These are phyloP conservation scores for Besnoitia besnoiti DNA, from an alignment of 169 alveolate genomes.

Conservation along the genomic window DNA sequence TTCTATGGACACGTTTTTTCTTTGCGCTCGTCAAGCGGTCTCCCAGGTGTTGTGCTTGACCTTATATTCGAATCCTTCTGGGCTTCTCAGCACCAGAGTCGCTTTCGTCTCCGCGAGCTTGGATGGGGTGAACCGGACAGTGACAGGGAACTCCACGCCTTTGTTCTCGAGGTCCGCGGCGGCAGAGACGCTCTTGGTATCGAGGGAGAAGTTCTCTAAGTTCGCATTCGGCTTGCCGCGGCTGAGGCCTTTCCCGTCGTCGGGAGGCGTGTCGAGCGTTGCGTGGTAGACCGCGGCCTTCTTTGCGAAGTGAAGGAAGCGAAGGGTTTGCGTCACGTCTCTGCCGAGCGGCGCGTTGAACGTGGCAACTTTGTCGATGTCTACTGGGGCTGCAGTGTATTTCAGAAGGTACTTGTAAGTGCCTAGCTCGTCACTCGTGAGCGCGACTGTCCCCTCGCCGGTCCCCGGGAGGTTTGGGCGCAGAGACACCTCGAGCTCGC, in stretches of 20 bases:
- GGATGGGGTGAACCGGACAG: constrained; percentile 72
- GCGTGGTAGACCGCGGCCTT: constrained; percentile 52
- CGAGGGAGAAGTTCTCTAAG: constrained; percentile 44
- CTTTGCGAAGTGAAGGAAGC: constrained; percentile 66
- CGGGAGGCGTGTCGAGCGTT: constrained; percentile 51
- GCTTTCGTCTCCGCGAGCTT: constrained; percentile 71
- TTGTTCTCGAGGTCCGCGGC: constrained; percentile 47
- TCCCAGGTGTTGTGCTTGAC: background rate
- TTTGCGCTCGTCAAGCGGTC: too few species aligned
- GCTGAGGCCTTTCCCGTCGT: background rate
- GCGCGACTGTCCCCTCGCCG: constrained; percentile 46
- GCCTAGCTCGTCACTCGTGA: constrained; percentile 63
- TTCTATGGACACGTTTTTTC: too few species aligned
- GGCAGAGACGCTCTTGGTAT: constrained; percentile 45
- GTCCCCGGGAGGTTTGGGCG: constrained; percentile 57
- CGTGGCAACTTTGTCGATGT: constrained; percentile 53
- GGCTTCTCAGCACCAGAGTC: constrained; percentile 60
- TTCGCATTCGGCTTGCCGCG: constrained; percentile 3
- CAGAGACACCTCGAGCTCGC: constrained; percentile 41
- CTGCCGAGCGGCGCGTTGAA: constrained; percentile 69
- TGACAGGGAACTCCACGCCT: constrained; percentile 53
- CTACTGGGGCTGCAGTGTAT: constrained; percentile 44
- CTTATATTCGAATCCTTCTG: constrained; percentile 72
- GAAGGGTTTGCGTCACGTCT: constrained; percentile 50
- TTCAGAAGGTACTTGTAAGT: constrained; percentile 50